Evolutionary conservation across 1,139 yeast genomes (phyloP).

Genomic region (Candida pseudoviswanathii): DNA sequence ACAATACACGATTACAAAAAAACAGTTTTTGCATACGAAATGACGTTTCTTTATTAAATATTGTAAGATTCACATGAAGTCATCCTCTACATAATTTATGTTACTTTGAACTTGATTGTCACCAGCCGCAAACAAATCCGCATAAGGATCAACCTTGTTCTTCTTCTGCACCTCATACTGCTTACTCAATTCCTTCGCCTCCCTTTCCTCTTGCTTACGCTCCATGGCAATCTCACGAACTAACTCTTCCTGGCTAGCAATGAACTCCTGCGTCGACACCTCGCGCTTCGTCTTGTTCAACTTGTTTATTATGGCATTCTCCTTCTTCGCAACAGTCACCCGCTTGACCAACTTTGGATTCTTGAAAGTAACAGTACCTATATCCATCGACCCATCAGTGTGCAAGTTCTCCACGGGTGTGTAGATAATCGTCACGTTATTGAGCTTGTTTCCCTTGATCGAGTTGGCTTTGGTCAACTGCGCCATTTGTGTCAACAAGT

Average conservation of each 20-base stretch:
- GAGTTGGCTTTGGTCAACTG: constrained; percentile 83
- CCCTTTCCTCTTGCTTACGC: constrained; percentile 36
- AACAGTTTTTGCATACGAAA: neutral
- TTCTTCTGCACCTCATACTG: constrained; percentile 28
- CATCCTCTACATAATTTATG: constrained; percentile 68
- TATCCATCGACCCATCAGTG: constrained; percentile 74
- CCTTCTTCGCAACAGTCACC: constrained; percentile 56
- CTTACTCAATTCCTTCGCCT: constrained; percentile 23
- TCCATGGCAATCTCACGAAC: constrained; percentile 38
- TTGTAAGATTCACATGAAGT: constrained; percentile 47
- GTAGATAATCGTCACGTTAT: constrained; percentile 68
- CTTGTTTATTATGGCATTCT: constrained; percentile 65
- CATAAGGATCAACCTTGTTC: constrained; percentile 53
- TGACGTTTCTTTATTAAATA: too few relatives aligned
- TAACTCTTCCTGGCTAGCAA: constrained; percentile 45
- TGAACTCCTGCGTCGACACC: constrained; percentile 49
- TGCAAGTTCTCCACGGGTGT: constrained; percentile 78
- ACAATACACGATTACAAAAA: neutral
- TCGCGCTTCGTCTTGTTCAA: constrained; percentile 65
- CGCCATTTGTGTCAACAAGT: constrained; percentile 60
- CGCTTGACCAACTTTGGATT: constrained; percentile 57
- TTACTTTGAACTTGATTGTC: constrained; percentile 48
- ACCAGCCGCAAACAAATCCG: constrained; percentile 51
- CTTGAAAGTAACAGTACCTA: constrained; percentile 80
- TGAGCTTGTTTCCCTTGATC: constrained; percentile 73